phyloP scores from a whole-genome alignment of 176 grass and related monocot species.

The Elymus sibiricus region DNA sequence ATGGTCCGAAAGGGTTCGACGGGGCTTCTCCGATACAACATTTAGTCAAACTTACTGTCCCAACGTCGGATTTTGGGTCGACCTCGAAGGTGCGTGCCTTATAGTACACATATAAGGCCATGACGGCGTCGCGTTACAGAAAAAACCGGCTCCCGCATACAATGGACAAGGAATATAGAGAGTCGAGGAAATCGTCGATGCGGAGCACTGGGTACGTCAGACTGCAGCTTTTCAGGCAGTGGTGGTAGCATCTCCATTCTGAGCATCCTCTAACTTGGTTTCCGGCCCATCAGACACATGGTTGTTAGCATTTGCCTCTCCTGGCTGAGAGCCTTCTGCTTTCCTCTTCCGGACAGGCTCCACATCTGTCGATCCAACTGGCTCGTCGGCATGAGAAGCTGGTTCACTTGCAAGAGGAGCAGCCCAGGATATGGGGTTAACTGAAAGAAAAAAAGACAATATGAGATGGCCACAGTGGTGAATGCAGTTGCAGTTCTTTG shows the following conservation, averaged over 20 bases:
- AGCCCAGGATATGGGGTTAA: constrained; percentile 55
- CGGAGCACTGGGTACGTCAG: background rate
- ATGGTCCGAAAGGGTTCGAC: background rate
- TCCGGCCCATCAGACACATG: constrained; percentile 16
- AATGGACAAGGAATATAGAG: background rate
- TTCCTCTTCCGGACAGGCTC: constrained; percentile 28
- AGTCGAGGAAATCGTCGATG: background rate
- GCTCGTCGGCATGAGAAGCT: constrained; percentile 9
- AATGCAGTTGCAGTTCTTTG: background rate
- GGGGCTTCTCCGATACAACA: constrained; percentile 13
- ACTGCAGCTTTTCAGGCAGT: constrained; percentile 16
- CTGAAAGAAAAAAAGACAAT: constrained; percentile 25
- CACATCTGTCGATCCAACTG: constrained; percentile 6
- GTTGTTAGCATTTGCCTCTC: constrained; percentile 28
- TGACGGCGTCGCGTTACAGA: constrained; percentile 8
- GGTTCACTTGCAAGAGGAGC: constrained; percentile 16
- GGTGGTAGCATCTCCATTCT: constrained; percentile 33
- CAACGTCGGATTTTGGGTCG: constrained; percentile 6
- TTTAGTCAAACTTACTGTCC: constrained; percentile 7
- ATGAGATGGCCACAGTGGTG: constrained; percentile 13
- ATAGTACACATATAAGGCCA: constrained; percentile 20
- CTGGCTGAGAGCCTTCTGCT: background rate
- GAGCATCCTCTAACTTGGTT: constrained; percentile 40
- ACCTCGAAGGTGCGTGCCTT: background rate
- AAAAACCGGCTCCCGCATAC: background rate